phyloP scores from a whole-genome alignment of 2,329 filamentous ascomycete genomes.

The Beauveria pseudobassiana region DNA sequence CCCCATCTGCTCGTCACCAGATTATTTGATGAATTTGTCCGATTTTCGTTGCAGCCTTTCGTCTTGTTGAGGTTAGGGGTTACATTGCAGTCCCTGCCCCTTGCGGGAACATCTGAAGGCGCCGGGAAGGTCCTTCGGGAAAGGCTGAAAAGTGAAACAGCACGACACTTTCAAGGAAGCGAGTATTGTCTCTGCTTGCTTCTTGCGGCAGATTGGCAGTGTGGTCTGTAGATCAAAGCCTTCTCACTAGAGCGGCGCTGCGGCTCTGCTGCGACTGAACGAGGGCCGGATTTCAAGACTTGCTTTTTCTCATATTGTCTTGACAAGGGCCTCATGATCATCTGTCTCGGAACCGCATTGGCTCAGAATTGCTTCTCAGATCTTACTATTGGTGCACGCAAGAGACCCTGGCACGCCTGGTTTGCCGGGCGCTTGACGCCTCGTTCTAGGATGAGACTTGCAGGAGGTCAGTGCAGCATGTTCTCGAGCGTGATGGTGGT shows the following conservation, averaged over 20 bases:
- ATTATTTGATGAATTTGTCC: neutral
- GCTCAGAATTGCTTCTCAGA: too few relatives aligned
- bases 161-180: neutral
- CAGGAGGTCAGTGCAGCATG: slow-evolving; percentile 3
- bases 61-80: neutral
- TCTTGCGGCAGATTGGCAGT: neutral
- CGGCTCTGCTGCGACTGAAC: slow-evolving; percentile 2
- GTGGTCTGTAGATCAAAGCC: neutral
- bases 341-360: too few relatives aligned
- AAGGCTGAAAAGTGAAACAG: neutral
- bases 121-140: neutral
- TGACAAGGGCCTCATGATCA: neutral
- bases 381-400: neutral
- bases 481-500: neutral
- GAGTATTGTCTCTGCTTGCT: neutral
- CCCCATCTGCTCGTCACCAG: neutral
- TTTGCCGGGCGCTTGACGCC: neutral
- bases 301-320: neutral
- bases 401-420: neutral
- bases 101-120: neutral
- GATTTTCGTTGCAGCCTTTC: neutral
- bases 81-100: neutral
- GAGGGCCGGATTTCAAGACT: neutral
- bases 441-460: slow-evolving; percentile 5
- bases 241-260: neutral